These are phyloP conservation scores for Tausonia pullulans DNA, from an alignment of 1,284 basidiomycete genomes.

Conservation along the genomic window DNA sequence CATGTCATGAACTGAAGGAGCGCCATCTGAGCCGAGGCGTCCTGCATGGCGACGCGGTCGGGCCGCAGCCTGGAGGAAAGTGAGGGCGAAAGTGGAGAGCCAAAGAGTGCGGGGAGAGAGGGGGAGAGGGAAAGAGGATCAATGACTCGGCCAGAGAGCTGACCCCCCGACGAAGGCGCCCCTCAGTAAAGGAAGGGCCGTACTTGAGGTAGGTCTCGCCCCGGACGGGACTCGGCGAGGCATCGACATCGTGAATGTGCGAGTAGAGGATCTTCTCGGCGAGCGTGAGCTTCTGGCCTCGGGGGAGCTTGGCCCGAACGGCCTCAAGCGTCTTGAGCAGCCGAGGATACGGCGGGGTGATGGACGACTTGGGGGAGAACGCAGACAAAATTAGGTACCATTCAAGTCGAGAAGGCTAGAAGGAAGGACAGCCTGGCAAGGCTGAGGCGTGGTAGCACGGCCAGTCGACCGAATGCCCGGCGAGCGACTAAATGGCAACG, in stretches of 20 bases:
- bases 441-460: too few species aligned
- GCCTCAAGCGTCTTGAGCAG: conserved; percentile 63
- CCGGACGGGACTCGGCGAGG: conserved; percentile 40
- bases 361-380: conserved; percentile 39
- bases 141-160: neutral
- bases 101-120: too few species aligned
- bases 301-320: conserved; percentile 62
- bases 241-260: conserved; percentile 47
- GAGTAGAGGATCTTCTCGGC: conserved; percentile 98
- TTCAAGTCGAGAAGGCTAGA: neutral
- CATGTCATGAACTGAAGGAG: conserved; percentile 99
- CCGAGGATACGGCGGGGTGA: conserved; percentile 76
- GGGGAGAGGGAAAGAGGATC: too few species aligned
- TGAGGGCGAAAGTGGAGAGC: neutral
- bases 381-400: neutral
- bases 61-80: conserved; percentile 61
- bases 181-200: neutral
- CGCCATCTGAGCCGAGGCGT: conserved; percentile 91
- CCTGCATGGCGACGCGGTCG: conserved; percentile 96
- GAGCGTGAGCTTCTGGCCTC: conserved; percentile 52
- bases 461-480: too few species aligned
- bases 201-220: conserved; percentile 62
- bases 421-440: neutral
- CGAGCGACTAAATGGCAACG: neutral
- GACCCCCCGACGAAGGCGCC: neutral